These are phyloP conservation scores for Chamaecrista fasciculata DNA, from an alignment of 306 rosid species.

Conservation along the genomic window DNA sequence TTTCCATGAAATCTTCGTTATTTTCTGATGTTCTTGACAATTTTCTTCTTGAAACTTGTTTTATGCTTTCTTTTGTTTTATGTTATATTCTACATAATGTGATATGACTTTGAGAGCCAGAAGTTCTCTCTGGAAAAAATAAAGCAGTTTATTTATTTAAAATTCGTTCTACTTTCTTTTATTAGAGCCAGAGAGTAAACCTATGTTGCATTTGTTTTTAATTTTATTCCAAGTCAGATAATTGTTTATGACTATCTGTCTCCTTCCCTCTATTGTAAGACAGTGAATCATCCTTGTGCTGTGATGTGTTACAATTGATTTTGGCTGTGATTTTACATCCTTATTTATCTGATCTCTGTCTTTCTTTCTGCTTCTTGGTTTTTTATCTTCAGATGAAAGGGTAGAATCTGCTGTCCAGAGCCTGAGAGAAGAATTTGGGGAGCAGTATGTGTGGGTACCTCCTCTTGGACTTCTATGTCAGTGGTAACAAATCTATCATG, in stretches of 20 bases:
- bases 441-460: constrained; percentile 98
- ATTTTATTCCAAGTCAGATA: constrained; percentile 1
- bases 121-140: background rate
- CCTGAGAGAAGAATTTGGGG: constrained; percentile 68
- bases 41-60: constrained; percentile 3
- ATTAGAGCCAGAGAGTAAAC: background rate
- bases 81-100: background rate
- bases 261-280: background rate
- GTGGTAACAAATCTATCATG: constrained; percentile 2
- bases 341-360: constrained; percentile 21
- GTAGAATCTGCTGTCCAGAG: constrained; percentile 62
- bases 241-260: background rate
- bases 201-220: background rate
- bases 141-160: background rate
- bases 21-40: background rate
- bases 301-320: constrained; percentile 2
- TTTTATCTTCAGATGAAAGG: constrained; percentile 53
- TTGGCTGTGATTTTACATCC: constrained; percentile 8
- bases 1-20: background rate
- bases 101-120: constrained; percentile 13
- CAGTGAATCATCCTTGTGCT: background rate
- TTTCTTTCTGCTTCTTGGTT: constrained; percentile 15
- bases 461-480: constrained; percentile 44
- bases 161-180: background rate
- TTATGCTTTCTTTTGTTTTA: background rate